Evolutionary conservation across 768 basidiomycete genomes (phyloP), one percentile per base, ranked within the genome.

Genomic region (Termitomyces sp.): DNA sequence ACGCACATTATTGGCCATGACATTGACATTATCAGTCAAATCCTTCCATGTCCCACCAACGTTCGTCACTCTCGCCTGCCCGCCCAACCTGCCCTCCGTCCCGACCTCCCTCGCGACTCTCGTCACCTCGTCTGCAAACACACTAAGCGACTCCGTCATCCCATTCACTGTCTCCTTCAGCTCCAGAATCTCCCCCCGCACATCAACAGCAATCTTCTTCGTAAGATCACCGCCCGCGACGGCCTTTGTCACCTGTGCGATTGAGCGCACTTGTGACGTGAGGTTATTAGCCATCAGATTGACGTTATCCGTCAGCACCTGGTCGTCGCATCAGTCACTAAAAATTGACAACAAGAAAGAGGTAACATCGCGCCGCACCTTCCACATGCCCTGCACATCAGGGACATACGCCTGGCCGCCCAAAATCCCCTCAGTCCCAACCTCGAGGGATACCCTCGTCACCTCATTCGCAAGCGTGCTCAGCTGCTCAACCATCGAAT

Each of bases 31-130:
- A 67, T 95, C 92, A 49, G 94, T 95, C 73, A 98, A 77, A 67
- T 94, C 90, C 76, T 94, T 94, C 97, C 97, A 98, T 0, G 93
- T 96, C 49, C 97, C 97, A 57, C 92, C 91, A 45, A 99, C 93
- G 66, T 94, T 91, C 60, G 87, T 88, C 38, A 98, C 97, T 53
- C 87, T 81, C 0, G 95, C 97, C 64, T 96, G 95, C 10, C 95
- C 96, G 50, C 96, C 97, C 65, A 98, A 78, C 63, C 86, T 81
- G 35, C 96, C 97, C 68, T 98, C 97, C 8, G 95, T 98, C 30
- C 97, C 97, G 67, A 98, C 97, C 73, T 98, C 94, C 61, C 92
- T 82, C 3, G 95, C 97, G 31, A 98, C 95, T 54, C 94, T 77
- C 55, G 78, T 78, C 23, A 82, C 81, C 71, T 93, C 90, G 64